Evolutionary conservation across 2,329 filamentous ascomycete species (phyloP), one percentile per base, ranked within the genome.

Genomic region (Fusarium liriodendri): DNA sequence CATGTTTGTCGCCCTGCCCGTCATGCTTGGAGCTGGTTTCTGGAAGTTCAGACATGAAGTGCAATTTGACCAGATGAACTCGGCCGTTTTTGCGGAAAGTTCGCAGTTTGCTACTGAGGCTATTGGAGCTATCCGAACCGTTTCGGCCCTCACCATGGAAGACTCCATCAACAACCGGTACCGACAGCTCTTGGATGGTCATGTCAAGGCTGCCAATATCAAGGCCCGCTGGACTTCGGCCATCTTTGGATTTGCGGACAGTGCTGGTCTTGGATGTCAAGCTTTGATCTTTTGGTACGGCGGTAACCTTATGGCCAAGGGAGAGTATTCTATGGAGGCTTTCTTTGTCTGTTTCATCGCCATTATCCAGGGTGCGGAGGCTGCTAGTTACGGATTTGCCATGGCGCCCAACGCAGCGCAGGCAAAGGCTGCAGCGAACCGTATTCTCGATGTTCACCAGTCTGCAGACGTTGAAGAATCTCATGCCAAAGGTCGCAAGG

Each of bases 31-130:
- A 1, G 75, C 84, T 1, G 84, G 84, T 0, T 72, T 62, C 80
- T 83, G 79, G 76, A 80, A 78, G 66, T 80, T 89, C 37, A 81
- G 84, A 16, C 83, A 87, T 2, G 88, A 89, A 74, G 78, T 86
- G 13, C 84, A 89, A 59, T 90, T 92, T 40, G 89, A 91, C 52
- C 81, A 85, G 50, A 85, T 90, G 82, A 91, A 90, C 52, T 84
- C 88, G 2, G 84, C 83, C 2, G 87, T 91, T 0, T 92, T 91
- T 75, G 84, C 85, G 10, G 86, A 89, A 42, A 91, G 89, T 71
- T 90, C 90, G 0, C 86, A 91, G 67, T 92, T 92, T 67, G 90
- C 89, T 1, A 86, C 89, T 0, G 91, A 93, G 74, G 87, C 90
- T 2, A 89, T 92, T 5, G 85, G 87, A 2, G 90, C 90, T 0